phyloP scores from a whole-genome alignment of 768 basidiomycete species.

The Botryobasidium botryosum region DNA sequence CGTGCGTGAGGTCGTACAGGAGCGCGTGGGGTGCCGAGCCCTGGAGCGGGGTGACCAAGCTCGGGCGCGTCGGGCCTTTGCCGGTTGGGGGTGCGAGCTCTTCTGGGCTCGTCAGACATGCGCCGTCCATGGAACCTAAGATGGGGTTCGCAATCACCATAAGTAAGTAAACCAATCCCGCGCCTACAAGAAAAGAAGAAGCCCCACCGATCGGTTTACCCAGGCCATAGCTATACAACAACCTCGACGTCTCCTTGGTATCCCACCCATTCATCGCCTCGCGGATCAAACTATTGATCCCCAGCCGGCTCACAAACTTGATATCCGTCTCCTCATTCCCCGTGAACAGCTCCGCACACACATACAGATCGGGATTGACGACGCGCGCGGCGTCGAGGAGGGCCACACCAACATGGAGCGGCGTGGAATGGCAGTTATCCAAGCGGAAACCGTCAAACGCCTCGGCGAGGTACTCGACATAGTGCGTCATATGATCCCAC shows the following conservation, averaged over 20 bases:
- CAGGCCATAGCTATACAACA: conserved; percentile 80
- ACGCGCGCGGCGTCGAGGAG: conserved; percentile 85
- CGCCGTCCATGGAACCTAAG: conserved; percentile 82
- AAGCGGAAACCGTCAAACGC: conserved; percentile 93
- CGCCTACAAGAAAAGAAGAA: conserved; percentile 2
- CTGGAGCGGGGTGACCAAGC: conserved; percentile 59
- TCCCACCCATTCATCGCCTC: conserved; percentile 89
- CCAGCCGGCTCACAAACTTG: conserved; percentile 77
- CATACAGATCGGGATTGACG: conserved; percentile 82
- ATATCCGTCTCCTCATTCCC: conserved; percentile 89
- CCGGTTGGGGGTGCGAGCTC: conserved; percentile 71
- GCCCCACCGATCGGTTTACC: conserved; percentile 77
- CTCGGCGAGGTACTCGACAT: conserved; percentile 62
- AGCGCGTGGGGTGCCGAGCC: conserved; percentile 86
- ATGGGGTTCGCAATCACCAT: neutral
- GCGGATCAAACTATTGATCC: conserved; percentile 83
- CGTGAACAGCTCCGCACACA: conserved; percentile 94
- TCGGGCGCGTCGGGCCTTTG: conserved; percentile 57
- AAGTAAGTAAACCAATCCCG: neutral
- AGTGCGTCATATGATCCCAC: conserved; percentile 79
- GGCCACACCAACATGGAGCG: conserved; percentile 84
- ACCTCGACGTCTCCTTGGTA: conserved; percentile 75
- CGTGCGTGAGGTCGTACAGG: conserved; percentile 91
- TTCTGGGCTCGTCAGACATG: conserved; percentile 59
- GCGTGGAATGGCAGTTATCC: conserved; percentile 98